These are phyloP conservation scores for Tubosaeta sp. DNA, from an alignment of 768 basidiomycete genomes.

Conservation along the genomic window DNA sequence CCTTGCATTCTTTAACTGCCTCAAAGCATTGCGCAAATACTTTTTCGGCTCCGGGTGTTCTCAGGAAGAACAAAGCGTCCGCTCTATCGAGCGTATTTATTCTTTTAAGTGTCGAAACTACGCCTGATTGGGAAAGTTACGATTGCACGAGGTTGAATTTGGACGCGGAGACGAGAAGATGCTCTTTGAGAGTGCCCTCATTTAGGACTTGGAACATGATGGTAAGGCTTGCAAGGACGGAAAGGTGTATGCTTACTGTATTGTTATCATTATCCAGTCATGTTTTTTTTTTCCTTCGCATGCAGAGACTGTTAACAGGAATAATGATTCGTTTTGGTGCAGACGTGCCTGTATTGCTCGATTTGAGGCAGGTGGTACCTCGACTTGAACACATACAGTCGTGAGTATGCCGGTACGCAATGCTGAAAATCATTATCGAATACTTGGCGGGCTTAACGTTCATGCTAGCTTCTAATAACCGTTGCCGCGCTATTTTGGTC, in stretches of 20 bases:
- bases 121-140: conserved; percentile 93
- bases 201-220: conserved; percentile 88
- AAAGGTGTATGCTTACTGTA: conserved; percentile 40
- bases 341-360: too few species aligned
- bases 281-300: background rate
- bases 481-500: too few species aligned
- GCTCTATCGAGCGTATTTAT: conserved; percentile 81
- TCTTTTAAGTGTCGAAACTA: conserved; percentile 76
- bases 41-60: conserved; percentile 91
- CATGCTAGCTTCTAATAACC: too few species aligned
- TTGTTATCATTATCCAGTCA: conserved; percentile 3
- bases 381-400: too few species aligned
- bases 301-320: background rate
- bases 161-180: conserved; percentile 66
- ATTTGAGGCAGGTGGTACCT: too few species aligned
- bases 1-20: conserved; percentile 97
- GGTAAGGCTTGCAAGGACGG: conserved; percentile 91
- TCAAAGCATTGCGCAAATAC: conserved; percentile 96
- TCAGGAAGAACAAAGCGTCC: conserved; percentile 75
- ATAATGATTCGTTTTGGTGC: background rate
- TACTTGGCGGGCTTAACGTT: too few species aligned
- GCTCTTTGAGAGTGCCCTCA: conserved; percentile 89
- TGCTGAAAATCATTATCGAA: too few species aligned
- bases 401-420: too few species aligned
- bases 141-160: conserved; percentile 74